These are phyloP conservation scores for Saturnispora mendoncae DNA, from an alignment of 805 yeast genomes.

Conservation along the genomic window DNA sequence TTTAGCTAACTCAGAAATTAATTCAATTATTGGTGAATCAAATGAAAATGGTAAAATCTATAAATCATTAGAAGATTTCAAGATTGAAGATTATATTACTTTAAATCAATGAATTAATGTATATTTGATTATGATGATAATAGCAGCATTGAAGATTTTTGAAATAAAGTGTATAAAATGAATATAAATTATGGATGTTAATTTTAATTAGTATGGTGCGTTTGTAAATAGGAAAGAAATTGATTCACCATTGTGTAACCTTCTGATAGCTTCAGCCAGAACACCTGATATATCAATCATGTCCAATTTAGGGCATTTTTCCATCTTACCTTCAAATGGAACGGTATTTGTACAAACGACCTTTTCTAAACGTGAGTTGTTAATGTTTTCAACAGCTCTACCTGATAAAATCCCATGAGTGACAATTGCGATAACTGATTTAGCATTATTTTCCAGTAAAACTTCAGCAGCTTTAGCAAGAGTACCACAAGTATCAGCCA, in stretches of 20 bases:
- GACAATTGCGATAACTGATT: slow-evolving; percentile 69
- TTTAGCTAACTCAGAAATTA: slow-evolving; percentile 39
- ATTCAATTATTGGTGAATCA: slow-evolving; percentile 34
- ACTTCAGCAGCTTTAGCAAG: slow-evolving; percentile 76
- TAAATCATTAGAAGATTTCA: slow-evolving; percentile 43
- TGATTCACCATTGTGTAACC: slow-evolving; percentile 83
- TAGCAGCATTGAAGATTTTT: too few relatives aligned
- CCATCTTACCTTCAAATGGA: slow-evolving; percentile 59
- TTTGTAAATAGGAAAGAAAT: slow-evolving; percentile 69
- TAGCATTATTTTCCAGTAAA: slow-evolving; percentile 57
- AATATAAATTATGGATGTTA: neutral
- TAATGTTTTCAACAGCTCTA: slow-evolving; percentile 62
- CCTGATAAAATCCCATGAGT: slow-evolving; percentile 77
- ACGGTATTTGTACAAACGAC: slow-evolving; percentile 77
- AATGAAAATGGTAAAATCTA: slow-evolving; percentile 48
- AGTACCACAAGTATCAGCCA: slow-evolving; percentile 89
- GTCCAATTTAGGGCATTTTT: slow-evolving; percentile 53
- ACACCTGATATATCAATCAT: slow-evolving; percentile 65
- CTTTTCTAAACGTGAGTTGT: slow-evolving; percentile 55
- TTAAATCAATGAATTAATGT: too few relatives aligned
- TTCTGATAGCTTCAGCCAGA: slow-evolving; percentile 73
- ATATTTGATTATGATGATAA: too few relatives aligned
- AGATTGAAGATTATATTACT: slow-evolving; percentile 37
- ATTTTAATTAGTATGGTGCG: slow-evolving; percentile 40
- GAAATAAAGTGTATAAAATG: neutral